Evolutionary conservation across 2,329 filamentous ascomycete genomes (phyloP).

Genomic region (Sporothrix phasma): DNA sequence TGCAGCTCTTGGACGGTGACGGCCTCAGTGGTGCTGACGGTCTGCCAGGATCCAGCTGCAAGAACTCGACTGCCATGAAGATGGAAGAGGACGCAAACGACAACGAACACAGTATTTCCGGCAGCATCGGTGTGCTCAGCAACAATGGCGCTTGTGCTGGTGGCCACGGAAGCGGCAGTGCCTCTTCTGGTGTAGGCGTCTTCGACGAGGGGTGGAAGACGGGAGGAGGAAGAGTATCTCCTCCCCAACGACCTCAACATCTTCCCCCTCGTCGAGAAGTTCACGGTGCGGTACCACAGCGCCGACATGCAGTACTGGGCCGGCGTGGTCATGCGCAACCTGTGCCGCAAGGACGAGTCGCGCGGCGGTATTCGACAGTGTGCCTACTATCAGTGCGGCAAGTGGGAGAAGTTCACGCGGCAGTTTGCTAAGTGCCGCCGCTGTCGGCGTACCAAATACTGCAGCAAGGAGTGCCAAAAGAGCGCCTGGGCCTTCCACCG

Average conservation of each 20-base stretch:
- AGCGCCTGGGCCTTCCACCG: constrained; percentile 97
- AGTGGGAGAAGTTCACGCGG: constrained; percentile 93
- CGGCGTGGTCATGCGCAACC: constrained; percentile 95
- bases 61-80: neutral
- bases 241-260: constrained; percentile 95
- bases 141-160: too few relatives aligned
- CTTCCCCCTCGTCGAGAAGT: constrained; percentile 96
- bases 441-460: constrained; percentile 95
- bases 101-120: neutral
- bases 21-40: constrained; percentile 26
- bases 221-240: constrained; percentile 79
- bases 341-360: constrained; percentile 95
- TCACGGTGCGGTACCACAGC: constrained; percentile 88
- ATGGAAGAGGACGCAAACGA: constrained; percentile 6
- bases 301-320: constrained; percentile 99
- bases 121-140: neutral
- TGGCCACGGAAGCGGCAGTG: too few relatives aligned
- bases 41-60: neutral
- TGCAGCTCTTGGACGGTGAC: constrained; percentile 68
- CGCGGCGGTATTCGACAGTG: constrained; percentile 92
- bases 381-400: constrained; percentile 95
- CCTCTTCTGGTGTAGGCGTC: too few relatives aligned
- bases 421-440: constrained; percentile 97
- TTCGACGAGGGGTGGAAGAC: constrained; percentile 42
- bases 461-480: constrained; percentile 99